These are phyloP conservation scores for Brassica incana DNA, from an alignment of 345 rosid species.

Conservation along the genomic window DNA sequence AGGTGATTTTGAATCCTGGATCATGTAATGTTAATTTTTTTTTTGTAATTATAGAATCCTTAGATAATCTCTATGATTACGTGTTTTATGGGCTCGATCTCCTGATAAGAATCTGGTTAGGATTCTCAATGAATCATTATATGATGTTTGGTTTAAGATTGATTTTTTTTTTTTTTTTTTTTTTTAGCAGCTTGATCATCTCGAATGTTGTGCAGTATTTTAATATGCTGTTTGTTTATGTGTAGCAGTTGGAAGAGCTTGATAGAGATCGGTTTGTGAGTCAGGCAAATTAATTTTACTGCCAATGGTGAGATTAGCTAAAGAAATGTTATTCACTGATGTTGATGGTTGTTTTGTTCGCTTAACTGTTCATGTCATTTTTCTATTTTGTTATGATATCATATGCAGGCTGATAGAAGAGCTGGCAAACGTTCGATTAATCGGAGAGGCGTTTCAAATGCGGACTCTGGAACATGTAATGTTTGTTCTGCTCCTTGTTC, in stretches of 20 bases:
- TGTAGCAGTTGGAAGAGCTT: conserved; percentile 34
- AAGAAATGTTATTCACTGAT: neutral
- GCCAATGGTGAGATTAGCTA: conserved; percentile 35
- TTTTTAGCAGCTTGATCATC: conserved; percentile 14
- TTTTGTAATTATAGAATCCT: neutral
- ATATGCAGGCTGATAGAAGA: conserved; percentile 32
- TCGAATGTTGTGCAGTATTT: conserved; percentile 21
- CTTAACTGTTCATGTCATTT: neutral
- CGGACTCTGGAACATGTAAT: conserved; percentile 75
- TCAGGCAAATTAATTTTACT: neutral
- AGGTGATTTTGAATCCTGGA: conserved; percentile 47
- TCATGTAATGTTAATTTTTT: conserved; percentile 44
- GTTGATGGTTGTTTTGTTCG: neutral
- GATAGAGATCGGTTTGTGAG: conserved; percentile 6
- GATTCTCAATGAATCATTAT: conserved; percentile 11
- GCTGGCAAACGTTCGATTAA: conserved; percentile 31
- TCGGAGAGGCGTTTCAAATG: conserved; percentile 44
- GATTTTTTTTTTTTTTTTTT: neutral
- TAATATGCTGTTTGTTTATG: conserved; percentile 12
- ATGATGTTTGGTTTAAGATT: neutral
- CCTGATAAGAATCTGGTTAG: neutral
- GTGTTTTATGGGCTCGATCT: conserved; percentile 36
- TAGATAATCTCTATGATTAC: conserved; percentile 27
- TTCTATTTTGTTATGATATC: neutral
- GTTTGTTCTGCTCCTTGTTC: conserved; percentile 82